Conservation (phyloP, 2,329 filamentous ascomycete genomes). For the Tolypocladium pustulatum region DNA sequence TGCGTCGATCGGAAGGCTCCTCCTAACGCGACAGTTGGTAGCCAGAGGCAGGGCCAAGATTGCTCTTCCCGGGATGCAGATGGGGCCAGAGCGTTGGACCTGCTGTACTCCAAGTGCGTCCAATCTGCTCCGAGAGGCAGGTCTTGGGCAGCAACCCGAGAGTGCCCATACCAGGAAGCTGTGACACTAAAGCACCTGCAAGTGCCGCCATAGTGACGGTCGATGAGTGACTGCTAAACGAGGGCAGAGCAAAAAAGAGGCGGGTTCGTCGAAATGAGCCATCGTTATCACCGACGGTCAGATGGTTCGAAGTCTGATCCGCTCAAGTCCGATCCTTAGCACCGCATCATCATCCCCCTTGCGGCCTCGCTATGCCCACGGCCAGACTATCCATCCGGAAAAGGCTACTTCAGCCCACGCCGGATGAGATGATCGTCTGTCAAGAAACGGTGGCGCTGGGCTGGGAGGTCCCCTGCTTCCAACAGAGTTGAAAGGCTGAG, state of each 20-base stretch:
- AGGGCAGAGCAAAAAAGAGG: background rate
- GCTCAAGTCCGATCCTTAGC: background rate
- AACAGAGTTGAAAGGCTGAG: background rate
- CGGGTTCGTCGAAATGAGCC: background rate
- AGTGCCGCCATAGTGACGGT: background rate
- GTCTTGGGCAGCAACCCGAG: background rate
- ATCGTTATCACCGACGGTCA: background rate
- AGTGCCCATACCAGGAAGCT: background rate
- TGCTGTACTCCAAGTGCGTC: background rate
- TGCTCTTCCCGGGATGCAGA: no score
- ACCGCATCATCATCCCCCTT: background rate
- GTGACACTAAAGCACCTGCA: background rate
- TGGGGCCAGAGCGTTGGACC: background rate
- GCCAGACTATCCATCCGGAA: background rate
- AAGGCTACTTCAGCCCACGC: background rate
- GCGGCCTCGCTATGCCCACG: background rate
- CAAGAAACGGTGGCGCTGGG: background rate
- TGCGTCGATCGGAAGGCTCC: no score
- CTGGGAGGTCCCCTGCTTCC: background rate
- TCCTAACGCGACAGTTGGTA: background rate
- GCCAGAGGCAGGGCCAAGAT: background rate
- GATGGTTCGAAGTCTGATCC: background rate
- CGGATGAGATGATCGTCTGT: background rate
- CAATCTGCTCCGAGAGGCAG: background rate
- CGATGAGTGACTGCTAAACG: background rate